phyloP scores from a whole-genome alignment of 2,329 filamentous ascomycete genomes.

The Botrytis fabae region DNA sequence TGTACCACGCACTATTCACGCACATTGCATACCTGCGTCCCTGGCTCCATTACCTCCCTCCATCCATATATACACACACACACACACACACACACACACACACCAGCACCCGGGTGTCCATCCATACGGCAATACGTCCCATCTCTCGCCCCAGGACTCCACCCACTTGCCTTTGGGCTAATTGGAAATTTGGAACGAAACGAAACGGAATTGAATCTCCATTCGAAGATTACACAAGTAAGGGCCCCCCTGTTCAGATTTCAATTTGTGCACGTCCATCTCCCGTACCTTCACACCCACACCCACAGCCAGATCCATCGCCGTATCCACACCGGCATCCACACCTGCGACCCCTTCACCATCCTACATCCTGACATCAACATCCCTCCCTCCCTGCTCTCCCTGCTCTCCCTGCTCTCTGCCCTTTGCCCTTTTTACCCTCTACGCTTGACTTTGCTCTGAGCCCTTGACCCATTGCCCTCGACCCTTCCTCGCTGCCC shows the following conservation, averaged over 20 bases:
- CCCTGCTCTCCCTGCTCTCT: neutral
- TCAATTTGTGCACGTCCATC: constrained; percentile 13
- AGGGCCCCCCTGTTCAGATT: constrained; percentile 9
- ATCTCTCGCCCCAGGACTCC: neutral
- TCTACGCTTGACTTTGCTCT: too few species aligned
- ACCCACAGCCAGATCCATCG: neutral
- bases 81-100: neutral
- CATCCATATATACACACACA: neutral
- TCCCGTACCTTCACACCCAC: constrained; percentile 8
- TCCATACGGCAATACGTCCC: neutral
- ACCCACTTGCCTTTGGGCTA: neutral
- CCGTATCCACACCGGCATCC: too few species aligned
- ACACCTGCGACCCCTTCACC: neutral
- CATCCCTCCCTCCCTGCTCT: neutral
- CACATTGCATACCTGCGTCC: neutral
- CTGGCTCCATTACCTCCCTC: neutral
- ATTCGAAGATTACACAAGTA: neutral
- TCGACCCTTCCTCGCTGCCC: too few species aligned
- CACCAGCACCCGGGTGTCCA: neutral
- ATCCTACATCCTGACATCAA: neutral
- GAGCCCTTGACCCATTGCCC: neutral
- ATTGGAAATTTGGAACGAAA: neutral
- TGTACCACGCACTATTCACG: too few species aligned
- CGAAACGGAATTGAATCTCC: neutral
- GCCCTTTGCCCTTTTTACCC: too few species aligned